These are phyloP conservation scores for Pseudoscleropodium purum DNA, from an alignment of 225 moss, liverwort and hornwort genomes.

Conservation along the genomic window DNA sequence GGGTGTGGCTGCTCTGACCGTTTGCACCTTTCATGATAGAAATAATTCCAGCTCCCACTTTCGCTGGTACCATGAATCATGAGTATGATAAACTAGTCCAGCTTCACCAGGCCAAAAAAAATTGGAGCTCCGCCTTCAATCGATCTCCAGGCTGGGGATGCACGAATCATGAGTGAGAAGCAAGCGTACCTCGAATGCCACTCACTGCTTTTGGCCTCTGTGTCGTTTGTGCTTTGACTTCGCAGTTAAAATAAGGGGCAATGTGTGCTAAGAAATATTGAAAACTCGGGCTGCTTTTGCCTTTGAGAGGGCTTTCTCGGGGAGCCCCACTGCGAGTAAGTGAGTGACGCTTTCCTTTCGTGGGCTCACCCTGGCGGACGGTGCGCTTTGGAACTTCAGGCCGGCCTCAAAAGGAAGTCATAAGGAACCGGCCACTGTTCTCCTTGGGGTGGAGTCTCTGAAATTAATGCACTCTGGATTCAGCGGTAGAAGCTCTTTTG, in stretches of 20 bases:
- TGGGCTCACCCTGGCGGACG: not conserved
- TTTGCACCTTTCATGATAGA: not conserved
- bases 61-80: no score
- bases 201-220: not conserved
- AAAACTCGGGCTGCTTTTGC: not conserved
- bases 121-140: not conserved
- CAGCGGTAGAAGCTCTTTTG: not conserved
- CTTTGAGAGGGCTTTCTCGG: not conserved
- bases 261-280: no score
- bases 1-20: not conserved
- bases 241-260: not conserved
- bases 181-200: not conserved
- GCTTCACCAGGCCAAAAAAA: not conserved
- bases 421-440: no score
- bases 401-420: not conserved
- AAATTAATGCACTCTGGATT: not conserved
- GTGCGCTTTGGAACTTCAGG: not conserved
- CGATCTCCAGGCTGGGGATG: no score
- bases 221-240: not conserved
- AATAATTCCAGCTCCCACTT: not conserved
- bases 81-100: no score
- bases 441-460: not conserved
- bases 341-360: not conserved
- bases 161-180: not conserved
- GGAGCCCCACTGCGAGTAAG: not conserved